phyloP scores from a whole-genome alignment of 169 alveolate genomes.

The Plasmodium vivax region DNA sequence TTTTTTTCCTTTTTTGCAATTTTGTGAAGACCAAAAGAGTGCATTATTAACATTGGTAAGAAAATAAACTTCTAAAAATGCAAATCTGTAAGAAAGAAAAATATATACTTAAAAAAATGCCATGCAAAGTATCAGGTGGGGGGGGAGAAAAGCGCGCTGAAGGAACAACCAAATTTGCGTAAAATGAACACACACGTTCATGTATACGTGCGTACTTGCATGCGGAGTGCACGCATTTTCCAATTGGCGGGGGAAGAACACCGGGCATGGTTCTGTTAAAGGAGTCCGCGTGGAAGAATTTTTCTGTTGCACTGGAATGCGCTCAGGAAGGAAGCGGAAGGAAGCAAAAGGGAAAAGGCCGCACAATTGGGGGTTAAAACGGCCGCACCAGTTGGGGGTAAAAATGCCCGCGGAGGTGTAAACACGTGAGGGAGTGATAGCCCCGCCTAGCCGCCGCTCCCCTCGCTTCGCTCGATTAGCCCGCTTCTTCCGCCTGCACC shows the following conservation, averaged over 20 bases:
- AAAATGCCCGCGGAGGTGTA: not conserved
- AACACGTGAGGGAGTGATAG: not conserved
- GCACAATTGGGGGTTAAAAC: not conserved
- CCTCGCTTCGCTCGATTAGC: not conserved
- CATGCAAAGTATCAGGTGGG: not conserved
- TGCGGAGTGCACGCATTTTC: not conserved
- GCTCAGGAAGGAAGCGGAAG: not conserved
- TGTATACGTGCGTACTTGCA: not conserved
- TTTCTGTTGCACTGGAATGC: not conserved
- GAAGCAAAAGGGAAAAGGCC: not conserved
- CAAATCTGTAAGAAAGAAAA: not conserved
- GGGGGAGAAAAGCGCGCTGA: not conserved
- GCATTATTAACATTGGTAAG: not conserved
- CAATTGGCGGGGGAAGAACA: not conserved
- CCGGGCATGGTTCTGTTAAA: not conserved
- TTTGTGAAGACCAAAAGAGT: not conserved
- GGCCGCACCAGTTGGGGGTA: not conserved
- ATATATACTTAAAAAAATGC: not conserved
- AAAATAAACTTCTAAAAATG: not conserved
- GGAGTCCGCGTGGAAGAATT: not conserved
- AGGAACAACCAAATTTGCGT: not conserved
- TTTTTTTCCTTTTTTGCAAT: not conserved
- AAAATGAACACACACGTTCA: not conserved
- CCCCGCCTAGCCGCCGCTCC: not conserved
- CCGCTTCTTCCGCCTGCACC: not conserved